Evolutionary conservation across 768 basidiomycete genomes (phyloP).

Genomic region (Agrocybe pediades): DNA sequence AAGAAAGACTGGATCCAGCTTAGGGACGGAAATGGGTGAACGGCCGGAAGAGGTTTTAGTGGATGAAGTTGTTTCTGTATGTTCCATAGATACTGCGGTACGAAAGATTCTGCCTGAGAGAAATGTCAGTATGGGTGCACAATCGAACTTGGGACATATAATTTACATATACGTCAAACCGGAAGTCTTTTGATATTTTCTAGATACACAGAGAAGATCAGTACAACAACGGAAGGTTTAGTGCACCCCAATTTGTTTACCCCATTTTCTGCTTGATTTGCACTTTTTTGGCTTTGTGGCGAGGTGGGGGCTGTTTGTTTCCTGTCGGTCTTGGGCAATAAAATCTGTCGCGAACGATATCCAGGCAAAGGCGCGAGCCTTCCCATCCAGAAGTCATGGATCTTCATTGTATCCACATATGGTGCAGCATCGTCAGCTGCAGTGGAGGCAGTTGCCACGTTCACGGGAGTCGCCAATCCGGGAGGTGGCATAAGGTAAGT

Average conservation of each 20-base stretch:
- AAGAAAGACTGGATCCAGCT: slow-evolving; percentile 44
- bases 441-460: background rate
- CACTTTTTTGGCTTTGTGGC: slow-evolving; percentile 3
- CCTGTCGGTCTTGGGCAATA: slow-evolving; percentile 29
- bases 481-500: too few species aligned
- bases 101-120: slow-evolving; percentile 46
- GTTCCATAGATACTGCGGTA: slow-evolving; percentile 50
- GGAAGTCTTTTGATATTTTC: slow-evolving; percentile 24
- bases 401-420: slow-evolving; percentile 12
- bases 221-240: background rate
- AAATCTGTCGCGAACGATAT: slow-evolving; percentile 33
- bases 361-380: slow-evolving; percentile 46
- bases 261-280: slow-evolving; percentile 11
- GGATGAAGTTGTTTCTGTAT: slow-evolving; percentile 48
- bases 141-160: background rate
- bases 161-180: slow-evolving; percentile 49
- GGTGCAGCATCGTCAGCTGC: background rate
- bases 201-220: background rate
- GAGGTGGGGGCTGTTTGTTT: slow-evolving; percentile 6
- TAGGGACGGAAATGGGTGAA: slow-evolving; percentile 42
- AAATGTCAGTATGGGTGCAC: background rate
- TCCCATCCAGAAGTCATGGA: slow-evolving; percentile 43
- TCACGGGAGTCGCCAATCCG: slow-evolving; percentile 12
- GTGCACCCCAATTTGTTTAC: slow-evolving; percentile 15
- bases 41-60: slow-evolving; percentile 41